Percentiles rank a stretch among this genome's conserved stretches.
phyloP scores from a whole-genome alignment of 2,329 filamentous ascomycete genomes.

The Botryotinia narcissicola region DNA sequence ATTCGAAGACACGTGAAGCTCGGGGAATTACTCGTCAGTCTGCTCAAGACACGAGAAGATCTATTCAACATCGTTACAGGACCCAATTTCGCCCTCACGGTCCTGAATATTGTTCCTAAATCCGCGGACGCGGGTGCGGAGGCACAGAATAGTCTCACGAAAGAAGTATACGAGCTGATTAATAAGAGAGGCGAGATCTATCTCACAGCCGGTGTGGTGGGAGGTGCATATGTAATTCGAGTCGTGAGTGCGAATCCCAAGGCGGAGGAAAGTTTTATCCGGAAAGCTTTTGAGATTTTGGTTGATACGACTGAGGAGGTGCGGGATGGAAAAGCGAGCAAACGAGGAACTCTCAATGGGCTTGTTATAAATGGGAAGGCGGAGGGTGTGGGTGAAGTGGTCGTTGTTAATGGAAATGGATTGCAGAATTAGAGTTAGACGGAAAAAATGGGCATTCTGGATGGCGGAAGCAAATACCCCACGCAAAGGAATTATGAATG shows the following conservation, averaged over 20 bases:
- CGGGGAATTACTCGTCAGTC: constrained; percentile 66
- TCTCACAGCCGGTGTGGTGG: constrained; percentile 73
- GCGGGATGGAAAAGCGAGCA: constrained; percentile 23
- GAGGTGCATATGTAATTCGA: constrained; percentile 73
- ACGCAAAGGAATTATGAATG: neutral
- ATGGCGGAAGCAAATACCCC: neutral
- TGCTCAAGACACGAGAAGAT: constrained; percentile 59
- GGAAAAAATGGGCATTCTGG: neutral
- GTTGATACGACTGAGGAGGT: constrained; percentile 45
- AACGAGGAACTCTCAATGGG: neutral
- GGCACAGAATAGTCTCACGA: constrained; percentile 65
- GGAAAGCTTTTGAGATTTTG: constrained; percentile 71
- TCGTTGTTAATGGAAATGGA: constrained; percentile 26
- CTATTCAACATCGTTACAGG: constrained; percentile 73
- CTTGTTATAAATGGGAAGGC: constrained; percentile 24
- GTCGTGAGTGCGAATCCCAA: constrained; percentile 71
- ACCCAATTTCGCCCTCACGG: constrained; percentile 76
- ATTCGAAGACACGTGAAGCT: constrained; percentile 66
- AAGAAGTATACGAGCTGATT: constrained; percentile 70
- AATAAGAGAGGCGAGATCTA: constrained; percentile 77
- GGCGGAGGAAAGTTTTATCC: constrained; percentile 70
- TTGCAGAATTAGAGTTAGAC: neutral
- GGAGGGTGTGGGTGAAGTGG: constrained; percentile 23
- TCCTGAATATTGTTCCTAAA: constrained; percentile 62
- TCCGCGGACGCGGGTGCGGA: constrained; percentile 45